Percentiles rank a stretch among this genome's conserved stretches.
These are phyloP conservation scores for Mucor indicus DNA, from an alignment of 371 early-diverging fungal genomes.

Conservation along the genomic window DNA sequence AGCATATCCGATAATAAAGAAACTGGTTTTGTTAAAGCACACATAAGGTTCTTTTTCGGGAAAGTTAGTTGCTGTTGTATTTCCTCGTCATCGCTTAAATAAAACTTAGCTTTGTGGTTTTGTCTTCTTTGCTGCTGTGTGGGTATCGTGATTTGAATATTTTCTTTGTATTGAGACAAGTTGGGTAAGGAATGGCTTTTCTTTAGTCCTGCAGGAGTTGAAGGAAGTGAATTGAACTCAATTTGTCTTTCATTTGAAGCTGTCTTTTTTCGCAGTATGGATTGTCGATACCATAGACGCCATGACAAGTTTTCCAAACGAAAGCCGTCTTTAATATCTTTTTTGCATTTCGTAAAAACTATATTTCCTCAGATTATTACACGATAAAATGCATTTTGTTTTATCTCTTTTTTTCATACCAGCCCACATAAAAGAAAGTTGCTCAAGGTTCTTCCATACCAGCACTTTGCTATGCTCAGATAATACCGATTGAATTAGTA, in stretches of 20 bases:
- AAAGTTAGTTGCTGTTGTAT: background rate
- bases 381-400: no score
- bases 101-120: background rate
- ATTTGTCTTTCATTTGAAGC: conserved; percentile 16
- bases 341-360: conserved; percentile 21
- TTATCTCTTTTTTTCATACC: no score
- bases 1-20: conserved; percentile 22
- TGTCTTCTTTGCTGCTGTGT: background rate
- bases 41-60: conserved; percentile 1
- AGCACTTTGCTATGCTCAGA: no score
- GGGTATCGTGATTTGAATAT: background rate
- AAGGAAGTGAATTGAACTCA: conserved; percentile 4
- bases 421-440: no score
- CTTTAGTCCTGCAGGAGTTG: background rate
- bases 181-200: background rate
- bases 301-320: conserved; percentile 29
- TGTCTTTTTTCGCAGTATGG: conserved; percentile 16
- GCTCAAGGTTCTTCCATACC: no score
- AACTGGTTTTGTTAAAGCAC: conserved; percentile 11
- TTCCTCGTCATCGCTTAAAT: background rate
- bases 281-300: conserved; percentile 27
- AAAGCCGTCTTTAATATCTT: conserved; percentile 21
- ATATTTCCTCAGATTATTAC: no score
- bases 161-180: background rate
- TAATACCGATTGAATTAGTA: no score